These are phyloP conservation scores for Clavaria fumosa DNA, from an alignment of 768 basidiomycete species.

Conservation along the genomic window DNA sequence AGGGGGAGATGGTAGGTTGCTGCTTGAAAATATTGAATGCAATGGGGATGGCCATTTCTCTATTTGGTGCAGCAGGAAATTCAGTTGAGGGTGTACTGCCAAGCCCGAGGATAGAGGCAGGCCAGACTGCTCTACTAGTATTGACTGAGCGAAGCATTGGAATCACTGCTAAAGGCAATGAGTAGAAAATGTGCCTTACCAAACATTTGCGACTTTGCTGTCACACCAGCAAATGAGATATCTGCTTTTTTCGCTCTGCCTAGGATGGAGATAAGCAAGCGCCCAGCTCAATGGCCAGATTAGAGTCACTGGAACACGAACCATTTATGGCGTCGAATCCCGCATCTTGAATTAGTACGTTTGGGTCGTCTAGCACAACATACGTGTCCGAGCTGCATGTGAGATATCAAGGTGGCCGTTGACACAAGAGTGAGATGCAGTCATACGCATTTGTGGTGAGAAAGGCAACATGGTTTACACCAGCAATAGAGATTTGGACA, in stretches of 20 bases:
- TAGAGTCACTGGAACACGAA: slow-evolving; percentile 13
- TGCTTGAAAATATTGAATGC: slow-evolving; percentile 52
- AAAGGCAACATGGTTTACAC: slow-evolving; percentile 9
- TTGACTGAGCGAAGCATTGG: slow-evolving; percentile 5
- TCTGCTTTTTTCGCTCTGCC: slow-evolving; percentile 10
- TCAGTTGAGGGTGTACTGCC: slow-evolving; percentile 12
- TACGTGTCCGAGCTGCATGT: slow-evolving; percentile 15
- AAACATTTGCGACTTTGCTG: slow-evolving; percentile 11
- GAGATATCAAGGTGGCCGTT: too few species aligned
- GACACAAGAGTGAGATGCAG: too few species aligned
- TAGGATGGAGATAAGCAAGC: background rate
- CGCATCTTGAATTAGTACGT: slow-evolving; percentile 9
- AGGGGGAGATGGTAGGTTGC: slow-evolving; percentile 41
- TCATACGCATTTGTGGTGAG: slow-evolving; percentile 15
- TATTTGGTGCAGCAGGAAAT: slow-evolving; percentile 3
- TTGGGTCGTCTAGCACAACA: slow-evolving; percentile 11
- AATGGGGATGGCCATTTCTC: slow-evolving; percentile 19
- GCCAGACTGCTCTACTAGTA: slow-evolving; percentile 2
- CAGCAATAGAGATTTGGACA: too few species aligned
- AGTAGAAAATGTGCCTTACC: slow-evolving; percentile 8
- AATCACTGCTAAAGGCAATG: background rate
- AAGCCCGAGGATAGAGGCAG: slow-evolving; percentile 13
- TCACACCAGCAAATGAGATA: slow-evolving; percentile 11
- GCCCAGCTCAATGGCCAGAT: too few species aligned
- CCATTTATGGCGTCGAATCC: slow-evolving; percentile 7